Evolutionary conservation across 2,329 filamentous ascomycete species (phyloP), one percentile per base, ranked within the genome.

Genomic region (Pseudocercospora pini-densiflorae): DNA sequence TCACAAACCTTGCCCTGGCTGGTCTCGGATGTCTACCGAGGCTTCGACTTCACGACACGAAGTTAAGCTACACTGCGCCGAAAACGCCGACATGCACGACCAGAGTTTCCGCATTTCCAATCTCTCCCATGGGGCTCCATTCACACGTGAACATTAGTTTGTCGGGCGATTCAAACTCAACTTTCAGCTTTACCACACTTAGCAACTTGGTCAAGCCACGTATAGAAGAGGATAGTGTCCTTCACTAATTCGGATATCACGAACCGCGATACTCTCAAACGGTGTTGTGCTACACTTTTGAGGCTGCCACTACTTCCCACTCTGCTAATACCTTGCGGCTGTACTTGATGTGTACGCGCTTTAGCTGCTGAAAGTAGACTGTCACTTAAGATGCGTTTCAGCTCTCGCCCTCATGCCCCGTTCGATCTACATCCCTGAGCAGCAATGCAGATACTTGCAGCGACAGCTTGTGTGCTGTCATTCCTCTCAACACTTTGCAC

Each of bases 71-170:
- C 31, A 33, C n/a, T n/a, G n/a, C n/a, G n/a, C n/a, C 29, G 8
- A 31, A 9, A 8, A 3, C 29, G 8, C 29, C 29, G 8, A 1
- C 33, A 36, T 14, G 33, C 33, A 14, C 12, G 5, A 36, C 33
- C 33, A 36, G 33, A 36, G 9, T 36, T 53, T 14, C 49, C 23
- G 19, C 49, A 53, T 53, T 21, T 7, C 47, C 14, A 21, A 16
- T 45, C 43, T 45, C 43, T 45, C n/a, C 47, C 21, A 21, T 51
- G 3, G 27, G 23, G 6, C 51, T 16, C 27, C 27, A 33, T 31
- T 33, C 2, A 55, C 27, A 55, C 51, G 51, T 55, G 51, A 27
- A 31, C 12, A n/a, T 55, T 33, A 55, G 51, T 33, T 55, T 55
- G 14, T 19, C 12, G 16, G 27, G 27, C 24, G 16, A n/a, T 12